Percentiles rank a stretch among this genome's conserved stretches.
Evolutionary conservation across 345 rosid species (phyloP).

Genomic region (Gossypium stocksii): DNA sequence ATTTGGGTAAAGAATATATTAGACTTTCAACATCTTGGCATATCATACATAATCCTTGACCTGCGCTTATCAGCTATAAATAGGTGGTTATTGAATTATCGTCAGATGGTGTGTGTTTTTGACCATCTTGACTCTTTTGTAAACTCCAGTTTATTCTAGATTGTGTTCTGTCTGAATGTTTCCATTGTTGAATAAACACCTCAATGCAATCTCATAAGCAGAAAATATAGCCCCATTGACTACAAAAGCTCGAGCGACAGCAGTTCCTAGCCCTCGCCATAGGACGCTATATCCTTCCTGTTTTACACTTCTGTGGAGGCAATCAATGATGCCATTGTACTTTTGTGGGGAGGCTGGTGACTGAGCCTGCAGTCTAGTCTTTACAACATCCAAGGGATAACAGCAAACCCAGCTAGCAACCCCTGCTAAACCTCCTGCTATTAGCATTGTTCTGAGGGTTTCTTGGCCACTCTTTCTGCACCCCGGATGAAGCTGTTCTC

Average conservation of each 20-base stretch:
- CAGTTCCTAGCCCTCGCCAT: slow-evolving; percentile 94
- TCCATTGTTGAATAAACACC: slow-evolving; percentile 62
- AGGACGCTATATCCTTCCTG: slow-evolving; percentile 69
- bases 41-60: background rate
- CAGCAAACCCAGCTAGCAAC: slow-evolving; percentile 90
- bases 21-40: background rate
- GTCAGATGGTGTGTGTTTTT: background rate
- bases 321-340: slow-evolving; percentile 65
- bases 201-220: slow-evolving; percentile 78
- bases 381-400: slow-evolving; percentile 83
- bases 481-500: slow-evolving; percentile 84
- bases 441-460: slow-evolving; percentile 64
- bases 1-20: background rate
- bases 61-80: background rate
- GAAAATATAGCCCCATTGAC: slow-evolving; percentile 87
- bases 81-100: background rate
- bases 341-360: slow-evolving; percentile 30
- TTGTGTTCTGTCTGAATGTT: slow-evolving; percentile 37
- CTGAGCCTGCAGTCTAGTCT: slow-evolving; percentile 76
- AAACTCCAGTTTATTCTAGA: slow-evolving; percentile 14
- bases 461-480: slow-evolving; percentile 75
- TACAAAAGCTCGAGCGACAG: slow-evolving; percentile 91
- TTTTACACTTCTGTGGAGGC: slow-evolving; percentile 52
- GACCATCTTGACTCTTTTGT: background rate
- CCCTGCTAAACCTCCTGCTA: slow-evolving; percentile 85